Evolutionary conservation across 2,329 filamentous ascomycete species (phyloP).

Genomic region (Thelonectria rubi): DNA sequence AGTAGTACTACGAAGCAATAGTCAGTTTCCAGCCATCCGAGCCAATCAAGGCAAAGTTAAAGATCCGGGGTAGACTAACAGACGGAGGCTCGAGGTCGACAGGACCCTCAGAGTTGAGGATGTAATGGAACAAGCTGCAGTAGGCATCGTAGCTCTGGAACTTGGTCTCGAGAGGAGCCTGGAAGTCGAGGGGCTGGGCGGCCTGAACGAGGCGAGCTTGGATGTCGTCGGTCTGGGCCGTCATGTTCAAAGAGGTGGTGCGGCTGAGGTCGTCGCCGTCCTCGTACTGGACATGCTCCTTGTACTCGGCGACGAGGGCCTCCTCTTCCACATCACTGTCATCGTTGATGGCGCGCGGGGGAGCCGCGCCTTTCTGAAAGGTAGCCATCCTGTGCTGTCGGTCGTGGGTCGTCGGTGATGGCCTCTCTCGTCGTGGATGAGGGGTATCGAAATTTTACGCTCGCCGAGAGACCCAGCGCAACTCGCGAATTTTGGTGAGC

Average conservation of each 20-base stretch:
- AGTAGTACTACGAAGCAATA: conserved; percentile 78
- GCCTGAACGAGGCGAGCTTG: conserved; percentile 91
- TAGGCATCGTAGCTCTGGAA: conserved; percentile 99
- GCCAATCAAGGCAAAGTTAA: conserved; percentile 21
- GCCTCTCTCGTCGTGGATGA: conserved; percentile 44
- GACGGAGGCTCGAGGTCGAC: conserved; percentile 97
- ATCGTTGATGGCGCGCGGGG: conserved; percentile 71
- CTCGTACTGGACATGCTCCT: conserved; percentile 94
- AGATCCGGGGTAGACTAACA: conserved; percentile 64
- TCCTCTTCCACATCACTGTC: conserved; percentile 98
- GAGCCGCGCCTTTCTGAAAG: conserved; percentile 69
- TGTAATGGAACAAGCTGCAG: conserved; percentile 99
- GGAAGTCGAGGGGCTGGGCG: conserved; percentile 94
- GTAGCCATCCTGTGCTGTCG: conserved; percentile 61
- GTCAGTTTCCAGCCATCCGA: conserved; percentile 31
- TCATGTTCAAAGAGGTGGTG: conserved; percentile 73
- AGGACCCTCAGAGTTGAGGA: conserved; percentile 98
- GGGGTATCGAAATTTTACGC: conserved; percentile 50
- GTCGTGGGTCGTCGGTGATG: conserved; percentile 44
- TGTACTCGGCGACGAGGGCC: conserved; percentile 93
- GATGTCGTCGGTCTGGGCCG: conserved; percentile 86
- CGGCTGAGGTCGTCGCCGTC: conserved; percentile 84
- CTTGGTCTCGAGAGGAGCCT: conserved; percentile 94
- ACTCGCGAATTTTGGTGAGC: conserved; percentile 49
- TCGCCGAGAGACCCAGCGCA: conserved; percentile 42